phyloP scores from a whole-genome alignment of 2,329 filamentous ascomycete species.

The Penicillium sumatraense region DNA sequence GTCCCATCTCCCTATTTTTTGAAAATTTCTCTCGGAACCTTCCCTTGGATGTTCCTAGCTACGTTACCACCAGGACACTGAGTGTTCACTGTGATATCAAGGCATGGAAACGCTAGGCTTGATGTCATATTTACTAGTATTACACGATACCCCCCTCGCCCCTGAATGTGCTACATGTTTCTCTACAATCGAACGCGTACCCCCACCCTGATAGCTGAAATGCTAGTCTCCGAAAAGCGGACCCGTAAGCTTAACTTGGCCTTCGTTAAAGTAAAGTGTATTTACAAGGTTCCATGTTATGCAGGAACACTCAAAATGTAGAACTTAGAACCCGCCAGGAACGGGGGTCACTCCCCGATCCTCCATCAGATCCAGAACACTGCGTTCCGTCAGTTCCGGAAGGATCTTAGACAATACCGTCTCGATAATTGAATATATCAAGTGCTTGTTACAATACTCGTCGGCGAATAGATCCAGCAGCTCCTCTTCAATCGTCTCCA shows the following conservation, averaged over 20 bases:
- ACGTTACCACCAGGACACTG: background rate
- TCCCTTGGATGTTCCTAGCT: background rate
- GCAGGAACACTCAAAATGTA: conserved; percentile 4
- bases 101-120: no score
- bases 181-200: conserved; percentile 2
- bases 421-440: conserved; percentile 83
- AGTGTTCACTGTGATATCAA: background rate
- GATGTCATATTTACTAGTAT: background rate
- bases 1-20: background rate
- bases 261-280: conserved; percentile 16
- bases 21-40: background rate
- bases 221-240: background rate
- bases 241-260: conserved; percentile 9
- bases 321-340: conserved; percentile 18
- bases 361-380: conserved; percentile 72
- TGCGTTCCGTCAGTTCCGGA: conserved; percentile 78
- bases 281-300: background rate
- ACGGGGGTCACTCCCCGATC: conserved; percentile 61
- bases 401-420: conserved; percentile 78
- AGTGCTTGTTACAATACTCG: conserved; percentile 88
- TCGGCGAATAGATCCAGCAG: conserved; percentile 78
- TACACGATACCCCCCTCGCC: conserved; percentile 18
- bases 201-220: background rate
- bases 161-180: conserved; percentile 2
- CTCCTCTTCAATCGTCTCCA: conserved; percentile 63